Evolutionary conservation across 106 monocot species (phyloP).

Genomic region (Phalaenopsis aphrodite): DNA sequence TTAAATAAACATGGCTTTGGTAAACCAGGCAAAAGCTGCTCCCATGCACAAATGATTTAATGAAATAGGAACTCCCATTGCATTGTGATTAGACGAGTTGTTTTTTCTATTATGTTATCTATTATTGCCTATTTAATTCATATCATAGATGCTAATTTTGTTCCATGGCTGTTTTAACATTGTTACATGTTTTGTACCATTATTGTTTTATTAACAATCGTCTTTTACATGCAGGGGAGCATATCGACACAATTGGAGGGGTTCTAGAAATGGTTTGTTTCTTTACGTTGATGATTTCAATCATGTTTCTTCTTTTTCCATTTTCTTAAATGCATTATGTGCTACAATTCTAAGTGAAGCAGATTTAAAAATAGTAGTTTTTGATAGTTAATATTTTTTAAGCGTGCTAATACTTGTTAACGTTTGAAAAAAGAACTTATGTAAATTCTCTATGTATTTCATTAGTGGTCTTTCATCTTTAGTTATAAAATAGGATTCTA

Average conservation of each 20-base stretch:
- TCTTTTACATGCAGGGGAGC: conserved; percentile 4
- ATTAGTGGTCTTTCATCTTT: too few relatives aligned
- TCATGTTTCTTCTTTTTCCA: not conserved
- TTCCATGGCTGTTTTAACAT: not conserved
- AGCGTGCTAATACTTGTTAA: too few relatives aligned
- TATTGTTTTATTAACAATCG: not conserved
- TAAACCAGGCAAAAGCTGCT: too few relatives aligned
- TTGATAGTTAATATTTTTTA: not conserved
- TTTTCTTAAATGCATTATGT: not conserved
- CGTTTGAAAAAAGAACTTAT: not conserved
- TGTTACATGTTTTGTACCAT: not conserved
- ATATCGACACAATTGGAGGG: not conserved
- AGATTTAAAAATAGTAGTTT: not conserved
- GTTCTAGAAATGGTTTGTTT: conserved; percentile 5
- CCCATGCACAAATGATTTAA: too few relatives aligned
- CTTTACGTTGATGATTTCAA: not conserved
- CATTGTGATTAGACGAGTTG: too few relatives aligned
- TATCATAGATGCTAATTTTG: not conserved
- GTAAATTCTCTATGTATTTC: too few relatives aligned
- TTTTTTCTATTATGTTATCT: too few relatives aligned
- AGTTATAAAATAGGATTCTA: too few relatives aligned
- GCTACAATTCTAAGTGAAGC: not conserved
- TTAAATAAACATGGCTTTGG: too few relatives aligned
- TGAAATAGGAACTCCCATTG: too few relatives aligned
- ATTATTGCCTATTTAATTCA: not conserved